Percentiles rank a stretch among this genome's conserved stretches.
These are phyloP conservation scores for Asclepias syriaca DNA, from an alignment of 257 asterid genomes.

Conservation along the genomic window DNA sequence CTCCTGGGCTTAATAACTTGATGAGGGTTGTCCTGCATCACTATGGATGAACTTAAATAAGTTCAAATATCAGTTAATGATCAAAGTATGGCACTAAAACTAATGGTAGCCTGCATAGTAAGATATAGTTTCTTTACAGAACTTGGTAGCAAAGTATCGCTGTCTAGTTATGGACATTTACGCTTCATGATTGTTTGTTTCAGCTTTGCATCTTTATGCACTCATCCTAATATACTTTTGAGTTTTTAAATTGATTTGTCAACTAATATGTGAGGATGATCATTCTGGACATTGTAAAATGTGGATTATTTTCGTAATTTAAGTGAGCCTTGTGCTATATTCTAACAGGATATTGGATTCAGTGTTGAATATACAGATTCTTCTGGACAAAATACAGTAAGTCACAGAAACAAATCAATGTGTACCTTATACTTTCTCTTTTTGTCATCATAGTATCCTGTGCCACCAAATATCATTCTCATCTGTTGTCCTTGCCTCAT, in stretches of 20 bases:
- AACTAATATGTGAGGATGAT: not conserved
- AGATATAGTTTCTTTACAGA: not conserved
- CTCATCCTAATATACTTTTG: not conserved
- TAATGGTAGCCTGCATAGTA: not conserved
- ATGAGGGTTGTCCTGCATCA: not conserved
- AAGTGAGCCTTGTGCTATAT: conserved; percentile 15
- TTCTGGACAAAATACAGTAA: conserved; percentile 69
- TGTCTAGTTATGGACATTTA: not conserved
- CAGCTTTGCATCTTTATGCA: not conserved
- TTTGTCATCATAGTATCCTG: not conserved
- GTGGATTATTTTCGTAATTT: not conserved
- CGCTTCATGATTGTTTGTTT: not conserved
- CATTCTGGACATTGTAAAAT: not conserved
- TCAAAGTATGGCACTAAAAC: not conserved
- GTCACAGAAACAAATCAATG: conserved; percentile 10
- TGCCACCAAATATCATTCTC: not conserved
- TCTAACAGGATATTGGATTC: conserved; percentile 84
- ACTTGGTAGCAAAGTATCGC: no score
- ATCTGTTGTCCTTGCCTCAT: not conserved
- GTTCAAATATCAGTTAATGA: not conserved
- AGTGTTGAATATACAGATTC: conserved; percentile 71
- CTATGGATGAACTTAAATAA: not conserved
- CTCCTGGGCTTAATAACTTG: not conserved
- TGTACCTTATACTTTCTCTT: conserved; percentile 11
- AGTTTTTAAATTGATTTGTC: not conserved